Percentiles rank a stretch among this genome's conserved stretches.
Conservation (phyloP, 2,329 filamentous ascomycete species). For the Fusarium siculi region DNA sequence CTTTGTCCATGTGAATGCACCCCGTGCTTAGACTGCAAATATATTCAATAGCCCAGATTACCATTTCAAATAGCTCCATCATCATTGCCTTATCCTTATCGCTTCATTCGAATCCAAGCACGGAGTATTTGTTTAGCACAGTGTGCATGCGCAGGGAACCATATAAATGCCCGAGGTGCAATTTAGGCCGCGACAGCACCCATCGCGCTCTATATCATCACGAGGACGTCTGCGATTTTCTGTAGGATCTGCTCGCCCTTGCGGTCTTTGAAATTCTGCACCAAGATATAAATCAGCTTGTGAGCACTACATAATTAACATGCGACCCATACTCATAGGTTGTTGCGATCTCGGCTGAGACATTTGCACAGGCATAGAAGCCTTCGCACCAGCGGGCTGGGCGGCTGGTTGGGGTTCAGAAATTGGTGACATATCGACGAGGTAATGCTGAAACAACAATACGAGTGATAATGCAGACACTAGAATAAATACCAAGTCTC, state of each 20-base stretch:
- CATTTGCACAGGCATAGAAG: not conserved
- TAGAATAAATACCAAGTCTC: not conserved
- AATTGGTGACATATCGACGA: not conserved
- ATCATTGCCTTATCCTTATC: accelerated
- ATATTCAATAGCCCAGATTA: not conserved
- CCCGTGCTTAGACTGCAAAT: not conserved
- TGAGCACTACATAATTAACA: accelerated
- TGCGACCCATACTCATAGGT: not conserved
- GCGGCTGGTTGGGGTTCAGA: not conserved
- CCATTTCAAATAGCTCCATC: too few relatives aligned
- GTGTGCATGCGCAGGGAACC: not conserved
- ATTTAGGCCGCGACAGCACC: not conserved
- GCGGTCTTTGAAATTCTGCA: not conserved
- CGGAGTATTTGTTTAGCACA: not conserved
- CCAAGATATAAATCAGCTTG: accelerated
- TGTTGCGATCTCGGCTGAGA: not conserved
- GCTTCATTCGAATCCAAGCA: not conserved
- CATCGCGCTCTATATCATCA: not conserved
- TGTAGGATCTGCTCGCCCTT: not conserved
- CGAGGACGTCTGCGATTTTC: not conserved
- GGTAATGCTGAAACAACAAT: not conserved
- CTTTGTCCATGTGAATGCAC: too few relatives aligned
- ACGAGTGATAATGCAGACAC: not conserved
- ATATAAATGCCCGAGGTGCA: not conserved
- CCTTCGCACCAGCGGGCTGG: not conserved